Evolutionary conservation across 257 asterid genomes (phyloP).

Genomic region (Paulownia fortunei): DNA sequence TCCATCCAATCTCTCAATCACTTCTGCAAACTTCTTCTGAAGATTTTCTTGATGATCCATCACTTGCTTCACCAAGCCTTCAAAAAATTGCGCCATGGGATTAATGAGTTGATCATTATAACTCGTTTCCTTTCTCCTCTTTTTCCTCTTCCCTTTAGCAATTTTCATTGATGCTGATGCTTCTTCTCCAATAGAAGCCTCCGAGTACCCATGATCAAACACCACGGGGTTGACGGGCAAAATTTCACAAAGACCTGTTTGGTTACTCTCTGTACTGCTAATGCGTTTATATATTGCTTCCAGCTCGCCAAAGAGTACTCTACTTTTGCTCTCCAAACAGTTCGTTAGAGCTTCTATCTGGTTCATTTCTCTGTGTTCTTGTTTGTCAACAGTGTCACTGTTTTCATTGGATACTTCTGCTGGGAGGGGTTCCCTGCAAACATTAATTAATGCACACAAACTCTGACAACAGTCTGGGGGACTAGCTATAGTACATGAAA

Average conservation of each 20-base stretch:
- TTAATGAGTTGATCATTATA: not conserved
- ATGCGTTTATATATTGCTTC: constrained; percentile 45
- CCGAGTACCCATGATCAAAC: constrained; percentile 23
- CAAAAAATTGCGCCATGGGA: constrained; percentile 40
- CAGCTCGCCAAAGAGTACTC: constrained; percentile 43
- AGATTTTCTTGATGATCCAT: constrained; percentile 43
- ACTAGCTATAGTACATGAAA: not conserved
- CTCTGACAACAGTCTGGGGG: not conserved
- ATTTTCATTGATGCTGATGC: constrained; percentile 12
- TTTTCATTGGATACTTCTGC: constrained; percentile 55
- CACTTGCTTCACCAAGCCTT: constrained; percentile 39
- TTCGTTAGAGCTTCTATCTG: constrained; percentile 30
- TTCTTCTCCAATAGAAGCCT: constrained; percentile 24
- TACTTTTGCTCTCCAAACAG: constrained; percentile 12
- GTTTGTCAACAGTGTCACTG: constrained; percentile 50
- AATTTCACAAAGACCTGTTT: constrained; percentile 26
- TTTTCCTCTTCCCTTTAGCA: constrained; percentile 23
- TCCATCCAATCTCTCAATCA: constrained; percentile 46
- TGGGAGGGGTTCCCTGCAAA: constrained; percentile 60
- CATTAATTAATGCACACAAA: not conserved
- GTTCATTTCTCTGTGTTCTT: constrained; percentile 37
- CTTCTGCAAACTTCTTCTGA: constrained; percentile 35
- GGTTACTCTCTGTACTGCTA: constrained; percentile 9
- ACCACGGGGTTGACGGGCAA: not conserved
- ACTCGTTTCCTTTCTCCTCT: constrained; percentile 19